Evolutionary conservation across 129 eudicot species (phyloP).

Genomic region (Helianthus annuus): DNA sequence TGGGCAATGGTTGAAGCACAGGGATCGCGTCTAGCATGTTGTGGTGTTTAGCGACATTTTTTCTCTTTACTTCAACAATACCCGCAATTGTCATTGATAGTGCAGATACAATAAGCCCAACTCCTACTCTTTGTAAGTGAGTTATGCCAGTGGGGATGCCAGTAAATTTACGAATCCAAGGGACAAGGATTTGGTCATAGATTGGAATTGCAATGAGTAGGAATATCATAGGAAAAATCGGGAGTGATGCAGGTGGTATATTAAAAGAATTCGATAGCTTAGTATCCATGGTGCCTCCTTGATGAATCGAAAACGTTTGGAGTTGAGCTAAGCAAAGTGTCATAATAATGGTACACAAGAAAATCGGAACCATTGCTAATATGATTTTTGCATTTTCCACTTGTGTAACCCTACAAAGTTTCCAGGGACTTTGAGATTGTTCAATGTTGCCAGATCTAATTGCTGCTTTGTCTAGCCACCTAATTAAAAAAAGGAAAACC

Average conservation of each 20-base stretch:
- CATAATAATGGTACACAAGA: slow-evolving; percentile 59
- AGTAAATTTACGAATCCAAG: slow-evolving; percentile 49
- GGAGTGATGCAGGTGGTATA: slow-evolving; percentile 75
- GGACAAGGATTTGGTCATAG: slow-evolving; percentile 61
- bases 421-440: slow-evolving; percentile 53
- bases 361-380: slow-evolving; percentile 62
- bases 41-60: slow-evolving; percentile 49
- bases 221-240: slow-evolving; percentile 57
- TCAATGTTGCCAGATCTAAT: slow-evolving; percentile 31
- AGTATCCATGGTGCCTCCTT: slow-evolving; percentile 77
- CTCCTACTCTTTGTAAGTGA: slow-evolving; percentile 72
- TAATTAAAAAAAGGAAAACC: slow-evolving; percentile 13
- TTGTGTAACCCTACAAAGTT: slow-evolving; percentile 85
- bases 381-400: slow-evolving; percentile 81
- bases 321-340: slow-evolving; percentile 84
- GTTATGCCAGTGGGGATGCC: slow-evolving; percentile 71
- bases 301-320: slow-evolving; percentile 69
- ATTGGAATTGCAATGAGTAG: slow-evolving; percentile 50
- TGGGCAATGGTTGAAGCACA: slow-evolving; percentile 51
- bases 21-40: slow-evolving; percentile 72
- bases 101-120: slow-evolving; percentile 62
- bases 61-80: slow-evolving; percentile 61
- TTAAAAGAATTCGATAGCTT: slow-evolving; percentile 49
- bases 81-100: slow-evolving; percentile 71
- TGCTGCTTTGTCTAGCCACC: slow-evolving; percentile 86